Evolutionary conservation across 2,329 filamentous ascomycete genomes (phyloP).

Genomic region (Achaetomium macrosporum): DNA sequence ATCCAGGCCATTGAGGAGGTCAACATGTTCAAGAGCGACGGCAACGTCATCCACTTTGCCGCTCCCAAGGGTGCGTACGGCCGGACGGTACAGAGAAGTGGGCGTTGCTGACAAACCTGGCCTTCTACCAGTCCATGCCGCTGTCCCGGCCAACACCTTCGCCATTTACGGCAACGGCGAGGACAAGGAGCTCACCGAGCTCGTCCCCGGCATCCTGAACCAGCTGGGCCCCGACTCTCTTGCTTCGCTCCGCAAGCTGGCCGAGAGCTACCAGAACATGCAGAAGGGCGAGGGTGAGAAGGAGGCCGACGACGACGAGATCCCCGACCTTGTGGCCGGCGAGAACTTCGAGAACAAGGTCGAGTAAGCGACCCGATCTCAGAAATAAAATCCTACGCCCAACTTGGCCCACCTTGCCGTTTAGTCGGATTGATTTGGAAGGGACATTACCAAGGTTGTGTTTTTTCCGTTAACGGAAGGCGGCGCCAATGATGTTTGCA

Average conservation of each 20-base stretch:
- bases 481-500: conserved; percentile 22
- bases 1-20: conserved; percentile 99
- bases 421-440: not conserved
- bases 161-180: conserved; percentile 98
- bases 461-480: conserved; percentile 15
- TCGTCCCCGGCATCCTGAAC: conserved; percentile 98
- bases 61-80: conserved; percentile 80
- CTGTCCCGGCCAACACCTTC: conserved; percentile 97
- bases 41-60: conserved; percentile 99
- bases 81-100: not conserved
- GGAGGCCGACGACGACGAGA: conserved; percentile 82
- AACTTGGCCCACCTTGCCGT: conserved; percentile 8
- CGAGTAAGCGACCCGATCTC: conserved; percentile 55
- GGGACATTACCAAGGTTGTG: conserved; percentile 14
- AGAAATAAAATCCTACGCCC: conserved; percentile 10
- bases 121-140: conserved; percentile 71
- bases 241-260: conserved; percentile 93
- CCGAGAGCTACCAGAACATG: conserved; percentile 99
- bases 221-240: conserved; percentile 98
- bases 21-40: conserved; percentile 99
- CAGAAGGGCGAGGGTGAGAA: conserved; percentile 85
- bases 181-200: conserved; percentile 99
- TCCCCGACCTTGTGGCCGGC: conserved; percentile 92
- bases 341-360: conserved; percentile 99
- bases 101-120: conserved; percentile 13